Conservation (phyloP, 2,329 filamentous ascomycete species). For the Eutypa lata region DNA sequence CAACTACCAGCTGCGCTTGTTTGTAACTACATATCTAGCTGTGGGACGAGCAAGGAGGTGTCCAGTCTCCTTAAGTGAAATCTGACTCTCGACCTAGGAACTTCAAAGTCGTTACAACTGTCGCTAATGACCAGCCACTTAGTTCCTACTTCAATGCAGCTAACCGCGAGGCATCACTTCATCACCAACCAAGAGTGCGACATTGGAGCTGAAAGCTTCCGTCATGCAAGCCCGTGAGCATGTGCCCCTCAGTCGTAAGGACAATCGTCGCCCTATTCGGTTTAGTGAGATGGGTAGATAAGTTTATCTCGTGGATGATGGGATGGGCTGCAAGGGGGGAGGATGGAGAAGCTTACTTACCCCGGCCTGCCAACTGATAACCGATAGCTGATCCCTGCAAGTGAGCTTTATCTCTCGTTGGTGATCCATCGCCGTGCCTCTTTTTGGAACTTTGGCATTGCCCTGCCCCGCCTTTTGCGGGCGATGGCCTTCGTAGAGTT, state of each 20-base stretch:
- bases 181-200: background rate
- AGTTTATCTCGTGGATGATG: no score
- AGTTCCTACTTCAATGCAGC: background rate
- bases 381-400: background rate
- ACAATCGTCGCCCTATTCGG: background rate
- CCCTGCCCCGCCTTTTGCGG: no score
- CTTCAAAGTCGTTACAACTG: background rate
- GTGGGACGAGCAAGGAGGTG: no score
- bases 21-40: no score
- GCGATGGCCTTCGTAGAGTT: no score
- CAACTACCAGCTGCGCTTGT: no score
- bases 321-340: no score
- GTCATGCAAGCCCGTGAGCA: background rate
- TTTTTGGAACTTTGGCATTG: no score
- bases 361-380: background rate
- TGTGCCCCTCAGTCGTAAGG: slow-evolving; percentile 1
- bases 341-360: background rate
- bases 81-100: no score
- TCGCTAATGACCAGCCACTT: background rate
- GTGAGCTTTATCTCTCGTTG: no score
- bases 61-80: no score
- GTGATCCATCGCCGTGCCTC: no score
- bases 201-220: background rate
- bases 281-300: background rate
- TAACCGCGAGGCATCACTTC: background rate